Base-by-base conservation (phyloP, 805 yeast species). In the Nakazawaea ishiwadae region DNA sequence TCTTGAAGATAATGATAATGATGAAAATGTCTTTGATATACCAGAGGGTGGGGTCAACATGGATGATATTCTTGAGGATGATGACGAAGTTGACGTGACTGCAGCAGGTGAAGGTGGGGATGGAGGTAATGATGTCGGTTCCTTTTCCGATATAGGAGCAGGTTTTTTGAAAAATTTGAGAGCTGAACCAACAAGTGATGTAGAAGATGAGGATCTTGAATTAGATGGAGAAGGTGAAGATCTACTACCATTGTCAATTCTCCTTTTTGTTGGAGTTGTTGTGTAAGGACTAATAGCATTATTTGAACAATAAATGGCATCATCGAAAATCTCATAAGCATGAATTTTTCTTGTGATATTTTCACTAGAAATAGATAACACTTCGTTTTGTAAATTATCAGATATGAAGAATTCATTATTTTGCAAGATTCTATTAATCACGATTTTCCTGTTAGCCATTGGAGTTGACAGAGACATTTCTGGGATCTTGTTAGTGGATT, bases 261-360 rank as follows among this genome's bases (percentile, higher is more conserved):
- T 26, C 11, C 15, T 19, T n/a, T 24, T 18, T 10, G 26, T 23
- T 23, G 26, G 26, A n/a, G n/a, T n/a, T 18, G 14, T 24, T 5
- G 19, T 40, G 19, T 34, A 28, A 4, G 40, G 37, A 9, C 31
- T 33, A 6, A 35, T 21, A 19, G 24, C 17, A n/a, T n/a, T 36
- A 31, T 36, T 36, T 14, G 43, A 54, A 5, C 63, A 66, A 55
- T 79, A 80, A 24, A 77, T 68, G 1, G 84, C 80, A 50, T 81
- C 87, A 55, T 81, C 87, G 38, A 80, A 68, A 2, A 81, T 69
- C 48, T 81, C 87, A 55, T 69, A 81, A 0, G 84, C 73, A 54
- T 77, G 81, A 1, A 76, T 68, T 48, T 75, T 73, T 29, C 73
- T 58, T 30, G 67, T 55, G 43, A 66, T 70, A 39, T 67, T 60